Percentiles rank a stretch among this genome's conserved stretches.
Evolutionary conservation across 2,329 filamentous ascomycete genomes (phyloP).

Genomic region (Phyllosticta capitalensis): DNA sequence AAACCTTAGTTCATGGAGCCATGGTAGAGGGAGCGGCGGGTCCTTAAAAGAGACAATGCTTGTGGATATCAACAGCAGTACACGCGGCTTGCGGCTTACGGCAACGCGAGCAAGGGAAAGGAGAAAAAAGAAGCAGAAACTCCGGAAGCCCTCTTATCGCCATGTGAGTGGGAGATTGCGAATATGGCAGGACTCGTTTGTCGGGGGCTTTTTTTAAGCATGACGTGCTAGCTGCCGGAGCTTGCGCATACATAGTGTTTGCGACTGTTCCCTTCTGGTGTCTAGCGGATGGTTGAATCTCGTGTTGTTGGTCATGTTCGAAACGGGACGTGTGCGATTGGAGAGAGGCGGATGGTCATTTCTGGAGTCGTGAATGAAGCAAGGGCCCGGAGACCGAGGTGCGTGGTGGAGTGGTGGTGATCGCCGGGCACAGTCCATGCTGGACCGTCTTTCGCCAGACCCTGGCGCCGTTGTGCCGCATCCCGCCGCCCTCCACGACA

Average conservation of each 20-base stretch:
- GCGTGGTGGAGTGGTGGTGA: background rate
- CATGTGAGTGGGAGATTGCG: background rate
- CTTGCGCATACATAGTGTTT: background rate
- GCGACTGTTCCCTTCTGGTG: background rate
- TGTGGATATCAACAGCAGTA: background rate
- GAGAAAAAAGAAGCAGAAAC: background rate
- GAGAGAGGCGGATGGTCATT: background rate
- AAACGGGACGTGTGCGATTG: background rate
- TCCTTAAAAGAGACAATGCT: background rate
- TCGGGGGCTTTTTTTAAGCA: background rate
- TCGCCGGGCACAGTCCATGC: background rate
- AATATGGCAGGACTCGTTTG: background rate
- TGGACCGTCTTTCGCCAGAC: background rate
- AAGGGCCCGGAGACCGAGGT: background rate
- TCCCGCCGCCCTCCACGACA: background rate
- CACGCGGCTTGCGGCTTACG: background rate
- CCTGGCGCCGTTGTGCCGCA: background rate
- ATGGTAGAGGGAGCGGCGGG: background rate
- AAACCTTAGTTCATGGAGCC: background rate
- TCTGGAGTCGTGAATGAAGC: background rate
- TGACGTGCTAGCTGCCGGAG: background rate
- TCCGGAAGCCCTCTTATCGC: background rate
- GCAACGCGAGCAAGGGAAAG: background rate
- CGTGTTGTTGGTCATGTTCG: background rate
- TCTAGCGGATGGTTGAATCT: background rate